A percentile compares a stretch with the other conserved stretches of the same genome.
phyloP scores from a whole-genome alignment of 1,284 basidiomycete genomes.

The Trichosporon sp. region DNA sequence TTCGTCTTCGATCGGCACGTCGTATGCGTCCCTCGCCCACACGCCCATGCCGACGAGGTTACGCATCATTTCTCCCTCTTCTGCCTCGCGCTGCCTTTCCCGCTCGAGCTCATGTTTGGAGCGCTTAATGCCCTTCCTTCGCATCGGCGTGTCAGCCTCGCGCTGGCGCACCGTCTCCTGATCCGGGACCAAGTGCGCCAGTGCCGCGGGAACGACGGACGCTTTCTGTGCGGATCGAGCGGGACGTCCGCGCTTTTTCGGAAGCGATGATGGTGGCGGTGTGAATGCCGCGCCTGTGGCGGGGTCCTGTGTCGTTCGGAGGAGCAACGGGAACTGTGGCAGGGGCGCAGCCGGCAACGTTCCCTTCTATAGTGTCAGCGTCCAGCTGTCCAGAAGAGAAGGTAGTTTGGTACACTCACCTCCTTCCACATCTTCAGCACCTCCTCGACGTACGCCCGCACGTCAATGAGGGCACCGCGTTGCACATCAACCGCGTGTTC shows the following conservation, averaged over 20 bases:
- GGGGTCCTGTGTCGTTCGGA: background rate
- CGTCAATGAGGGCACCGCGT: conserved; percentile 23
- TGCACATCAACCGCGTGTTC: conserved; percentile 5
- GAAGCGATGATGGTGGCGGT: conserved; percentile 27
- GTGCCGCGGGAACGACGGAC: conserved; percentile 27
- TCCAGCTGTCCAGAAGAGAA: background rate
- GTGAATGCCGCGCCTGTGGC: background rate
- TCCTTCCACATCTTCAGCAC: conserved; percentile 34
- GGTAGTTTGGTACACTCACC: conserved; percentile 21
- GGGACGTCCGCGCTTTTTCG: conserved; percentile 36
- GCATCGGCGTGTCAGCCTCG: conserved; percentile 32
- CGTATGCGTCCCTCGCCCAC: conserved; percentile 21
- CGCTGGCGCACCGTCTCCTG: conserved; percentile 22
- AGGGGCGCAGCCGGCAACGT: conserved; percentile 30
- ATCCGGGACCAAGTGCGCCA: conserved; percentile 35
- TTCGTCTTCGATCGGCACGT: background rate
- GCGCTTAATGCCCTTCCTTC: conserved; percentile 38
- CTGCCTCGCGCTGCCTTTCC: conserved; percentile 33
- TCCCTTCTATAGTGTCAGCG: conserved; percentile 27
- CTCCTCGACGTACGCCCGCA: conserved; percentile 31
- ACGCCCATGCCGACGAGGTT: conserved; percentile 34
- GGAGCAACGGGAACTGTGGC: conserved; percentile 24
- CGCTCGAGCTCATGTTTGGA: conserved; percentile 35
- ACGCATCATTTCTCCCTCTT: conserved; percentile 37
- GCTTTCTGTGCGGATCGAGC: conserved; percentile 28